phyloP scores from a whole-genome alignment of 352 stramenopile species.

The Pythium phragmitis region DNA sequence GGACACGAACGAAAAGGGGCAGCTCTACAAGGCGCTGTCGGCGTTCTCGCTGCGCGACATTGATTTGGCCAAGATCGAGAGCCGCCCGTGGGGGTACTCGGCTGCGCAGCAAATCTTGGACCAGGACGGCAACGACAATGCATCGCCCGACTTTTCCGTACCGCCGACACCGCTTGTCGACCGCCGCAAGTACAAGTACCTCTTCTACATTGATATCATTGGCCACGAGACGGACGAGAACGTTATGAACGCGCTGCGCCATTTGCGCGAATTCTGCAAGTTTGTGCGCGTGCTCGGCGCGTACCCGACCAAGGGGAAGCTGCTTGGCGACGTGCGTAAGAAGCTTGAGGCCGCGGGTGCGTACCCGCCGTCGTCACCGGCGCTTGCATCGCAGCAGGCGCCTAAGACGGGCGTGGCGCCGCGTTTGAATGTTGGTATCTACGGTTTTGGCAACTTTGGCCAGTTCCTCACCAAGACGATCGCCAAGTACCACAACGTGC shows the following conservation, averaged over 20 bases:
- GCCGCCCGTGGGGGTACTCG: constrained; percentile 56
- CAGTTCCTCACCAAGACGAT: constrained; percentile 98
- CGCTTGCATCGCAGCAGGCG: constrained; percentile 16
- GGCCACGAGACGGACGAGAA: constrained; percentile 62
- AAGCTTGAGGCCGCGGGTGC: constrained; percentile 53
- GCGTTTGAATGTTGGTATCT: constrained; percentile 94
- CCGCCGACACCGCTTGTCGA: constrained; percentile 26
- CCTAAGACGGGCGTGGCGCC: constrained; percentile 24
- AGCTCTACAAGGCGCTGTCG: constrained; percentile 61
- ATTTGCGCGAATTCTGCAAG: constrained; percentile 77
- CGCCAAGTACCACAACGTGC: constrained; percentile 88
- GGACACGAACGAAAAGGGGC: constrained; percentile 52
- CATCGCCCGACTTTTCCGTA: constrained; percentile 38
- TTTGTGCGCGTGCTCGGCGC: constrained; percentile 87
- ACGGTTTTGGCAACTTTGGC: constrained; percentile 97
- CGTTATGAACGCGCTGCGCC: constrained; percentile 70
- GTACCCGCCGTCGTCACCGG: constrained; percentile 12
- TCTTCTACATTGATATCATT: constrained; percentile 78
- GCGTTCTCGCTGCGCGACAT: constrained; percentile 66
- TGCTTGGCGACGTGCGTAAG: constrained; percentile 55
- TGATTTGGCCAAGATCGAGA: constrained; percentile 77
- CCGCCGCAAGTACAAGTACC: constrained; percentile 69
- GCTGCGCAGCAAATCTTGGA: constrained; percentile 51
- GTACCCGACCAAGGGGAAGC: constrained; percentile 73
- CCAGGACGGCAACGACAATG: constrained; percentile 26